Evolutionary conservation across 129 eudicot genomes (phyloP).

Genomic region (Silybum marianum): DNA sequence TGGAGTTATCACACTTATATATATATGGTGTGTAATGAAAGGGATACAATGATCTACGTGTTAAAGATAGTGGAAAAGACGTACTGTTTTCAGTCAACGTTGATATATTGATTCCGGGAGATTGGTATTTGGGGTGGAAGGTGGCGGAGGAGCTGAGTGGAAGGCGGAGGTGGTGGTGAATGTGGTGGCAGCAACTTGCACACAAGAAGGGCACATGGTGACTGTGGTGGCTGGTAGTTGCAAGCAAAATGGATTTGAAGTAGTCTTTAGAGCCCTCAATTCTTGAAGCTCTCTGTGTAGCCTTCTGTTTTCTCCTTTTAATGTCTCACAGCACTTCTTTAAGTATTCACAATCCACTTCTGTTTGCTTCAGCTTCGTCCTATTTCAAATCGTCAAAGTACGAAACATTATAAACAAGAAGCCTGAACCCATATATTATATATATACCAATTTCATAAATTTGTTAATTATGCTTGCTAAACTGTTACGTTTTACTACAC

Average conservation of each 20-base stretch:
- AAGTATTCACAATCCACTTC: constrained; percentile 69
- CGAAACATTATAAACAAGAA: background rate
- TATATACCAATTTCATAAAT: no score
- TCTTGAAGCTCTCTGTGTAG: constrained; percentile 60
- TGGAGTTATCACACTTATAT: no score
- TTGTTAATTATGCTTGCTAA: no score
- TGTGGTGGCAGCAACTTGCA: constrained; percentile 52
- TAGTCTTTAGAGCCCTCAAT: constrained; percentile 44
- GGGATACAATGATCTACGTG: background rate
- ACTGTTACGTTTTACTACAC: no score
- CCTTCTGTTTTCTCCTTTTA: constrained; percentile 55
- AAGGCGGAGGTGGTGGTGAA: background rate
- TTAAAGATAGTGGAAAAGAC: background rate
- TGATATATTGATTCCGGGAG: background rate
- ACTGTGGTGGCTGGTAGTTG: constrained; percentile 65
- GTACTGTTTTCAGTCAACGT: background rate
- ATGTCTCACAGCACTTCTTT: constrained; percentile 57
- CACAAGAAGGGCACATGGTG: constrained; percentile 67
- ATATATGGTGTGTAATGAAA: no score
- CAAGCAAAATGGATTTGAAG: constrained; percentile 52
- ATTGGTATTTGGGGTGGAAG: constrained; percentile 9
- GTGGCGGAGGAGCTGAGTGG: background rate
- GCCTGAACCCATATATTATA: background rate
- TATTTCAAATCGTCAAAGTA: background rate
- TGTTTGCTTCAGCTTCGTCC: constrained; percentile 67